Evolutionary conservation across 331 rosid genomes (phyloP), one percentile per base, ranked within the genome.

Genomic region (Rosa hybrid): DNA sequence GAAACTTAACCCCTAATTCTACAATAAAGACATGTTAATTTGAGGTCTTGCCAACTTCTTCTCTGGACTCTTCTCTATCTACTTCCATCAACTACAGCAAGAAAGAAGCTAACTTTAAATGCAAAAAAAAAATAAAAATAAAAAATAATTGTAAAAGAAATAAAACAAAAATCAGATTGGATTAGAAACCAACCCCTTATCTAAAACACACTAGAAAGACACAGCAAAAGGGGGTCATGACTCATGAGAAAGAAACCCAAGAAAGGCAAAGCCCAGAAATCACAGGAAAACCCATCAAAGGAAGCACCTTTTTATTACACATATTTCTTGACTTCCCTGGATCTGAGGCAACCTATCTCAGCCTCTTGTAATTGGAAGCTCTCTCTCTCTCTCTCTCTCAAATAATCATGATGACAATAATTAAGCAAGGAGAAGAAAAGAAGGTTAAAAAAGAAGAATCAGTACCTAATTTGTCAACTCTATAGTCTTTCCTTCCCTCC

Each of bases 311-410:
- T 84, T 77, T 86, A 8, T 42, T 3, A 63, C 78, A 80, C 90
- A 76, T 56, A 85, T 59, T 44, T 64, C 45, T 74, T 57, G 86
- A 87, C 86, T 88, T 89, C 77, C 94, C 98, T 86, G 92, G 97
- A 92, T 91, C 98, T 90, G 84, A 88, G 97, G 97, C 91, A 94
- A 94, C 78, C 65, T 85, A 83, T 77, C 85, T 73, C 77, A 68
- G 84, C 90, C 90, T 85, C 89, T 79, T 83, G 81, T 71, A 78
- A 83, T 79, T 83, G 75, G 84, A 80, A 86, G 71, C 76, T 62
- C 85, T 53, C 88, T 67, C 86, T 54, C 90, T 30, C 75, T 76
- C 77, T 74, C 51, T 74, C 88, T 67, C 86, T 54, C 90, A 82
- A 84, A 83, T 84, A 84, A 68, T 86, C 85, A 77, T 80, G 85